Evolutionary conservation across 2,329 filamentous ascomycete species (phyloP).

Genomic region (Myriosclerotinia scirpicola): DNA sequence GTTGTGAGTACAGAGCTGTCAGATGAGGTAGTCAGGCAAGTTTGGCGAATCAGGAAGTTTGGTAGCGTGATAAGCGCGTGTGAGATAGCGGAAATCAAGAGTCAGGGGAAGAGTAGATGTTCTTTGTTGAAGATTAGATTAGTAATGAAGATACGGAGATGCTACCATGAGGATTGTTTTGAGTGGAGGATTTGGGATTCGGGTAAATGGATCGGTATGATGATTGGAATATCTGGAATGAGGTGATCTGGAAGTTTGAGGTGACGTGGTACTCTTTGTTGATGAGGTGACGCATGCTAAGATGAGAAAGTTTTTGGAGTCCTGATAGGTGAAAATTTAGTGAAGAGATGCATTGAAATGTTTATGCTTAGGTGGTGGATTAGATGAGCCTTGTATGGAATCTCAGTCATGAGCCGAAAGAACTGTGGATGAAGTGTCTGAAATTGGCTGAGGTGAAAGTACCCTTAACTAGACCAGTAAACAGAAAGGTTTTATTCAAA

Average conservation of each 20-base stretch:
- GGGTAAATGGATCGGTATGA: neutral
- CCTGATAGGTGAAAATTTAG: neutral
- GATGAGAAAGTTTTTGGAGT: too few species aligned
- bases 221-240: neutral
- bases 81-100: neutral
- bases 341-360: rapidly evolving
- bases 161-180: neutral
- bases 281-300: neutral
- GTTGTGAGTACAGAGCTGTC: neutral
- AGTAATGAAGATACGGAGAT: neutral
- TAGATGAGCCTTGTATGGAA: neutral
- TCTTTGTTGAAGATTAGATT: constrained; percentile 4
- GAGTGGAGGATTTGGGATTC: neutral
- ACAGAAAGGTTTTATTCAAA: neutral
- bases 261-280: neutral
- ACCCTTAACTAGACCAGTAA: neutral
- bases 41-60: neutral
- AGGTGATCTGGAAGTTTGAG: neutral
- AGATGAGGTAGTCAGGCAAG: neutral
- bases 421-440: too few species aligned
- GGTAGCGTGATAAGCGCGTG: neutral
- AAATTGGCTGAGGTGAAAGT: neutral
- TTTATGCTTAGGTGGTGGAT: neutral
- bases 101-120: neutral
- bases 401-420: too few species aligned